Evolutionary conservation across 805 yeast genomes (phyloP), one percentile per base, ranked within the genome.

Genomic region (Ogataea salicorniae): DNA sequence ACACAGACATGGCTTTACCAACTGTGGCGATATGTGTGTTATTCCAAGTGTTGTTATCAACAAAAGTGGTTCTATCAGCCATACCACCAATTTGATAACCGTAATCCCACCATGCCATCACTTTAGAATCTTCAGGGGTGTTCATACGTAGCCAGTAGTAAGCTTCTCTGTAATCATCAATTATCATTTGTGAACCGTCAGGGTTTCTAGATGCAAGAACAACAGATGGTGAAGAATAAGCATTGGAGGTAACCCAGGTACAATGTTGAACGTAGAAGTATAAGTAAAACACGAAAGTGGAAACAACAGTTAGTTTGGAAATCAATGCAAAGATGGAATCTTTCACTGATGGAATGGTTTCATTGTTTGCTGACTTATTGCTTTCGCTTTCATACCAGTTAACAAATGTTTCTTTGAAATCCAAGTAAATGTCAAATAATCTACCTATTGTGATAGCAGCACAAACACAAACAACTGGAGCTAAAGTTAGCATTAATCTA

Each of bases 31-130:
- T 95, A 67, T 94, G 99, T 4, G 99, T 94, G 74, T 94, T 94
- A 68, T 94, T 94, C 99, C 99, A 94, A 11, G 99, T 94, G 72
- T 94, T 94, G 78, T 94, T 94, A 69, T 94, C 99, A 37, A 95
- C 99, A 58, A 94, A 76, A 6, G 99, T 94, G 54, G 98, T 92
- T 64, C 99, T 81, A 70, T 94, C 99, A 41, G 99, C 99, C 98
- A 94, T 94, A 53, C 99, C 99, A 59, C 99, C 99, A 61, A 94
- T 94, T 74, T 94, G 99, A 70, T 94, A 94, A 46, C 99, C 99
- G 64, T 95, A 95, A 74, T 95, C 99, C 99, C 99, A 94, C 99
- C 99, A 94, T 11, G 97, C 84, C 85, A 95, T 89, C 51, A 94
- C 86, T 68, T 87, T 91, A 34, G 97, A 87, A 65, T 94, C 98